Percentiles rank a stretch among this genome's conserved stretches.
These are phyloP conservation scores for Papiliotrema flavescens DNA, from an alignment of 1,284 basidiomycete genomes.

Conservation along the genomic window DNA sequence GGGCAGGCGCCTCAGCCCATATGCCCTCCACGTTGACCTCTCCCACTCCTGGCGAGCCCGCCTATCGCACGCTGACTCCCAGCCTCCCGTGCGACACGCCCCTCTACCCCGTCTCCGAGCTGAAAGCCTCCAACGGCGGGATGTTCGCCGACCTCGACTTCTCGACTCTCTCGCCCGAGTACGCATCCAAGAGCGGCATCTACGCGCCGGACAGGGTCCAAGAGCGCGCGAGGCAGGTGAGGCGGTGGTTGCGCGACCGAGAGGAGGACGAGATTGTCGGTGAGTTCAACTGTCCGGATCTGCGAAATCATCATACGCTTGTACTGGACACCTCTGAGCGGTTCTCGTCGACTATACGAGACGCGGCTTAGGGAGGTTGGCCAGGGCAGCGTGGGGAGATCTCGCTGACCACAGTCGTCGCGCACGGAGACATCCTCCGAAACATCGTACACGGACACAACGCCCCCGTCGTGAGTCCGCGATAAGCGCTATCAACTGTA, in stretches of 20 bases:
- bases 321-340: no score
- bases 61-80: not conserved
- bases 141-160: constrained; percentile 45
- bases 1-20: not conserved
- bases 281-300: no score
- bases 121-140: constrained; percentile 36
- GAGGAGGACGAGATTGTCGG: constrained; percentile 46
- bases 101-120: constrained; percentile 26
- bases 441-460: constrained; percentile 38
- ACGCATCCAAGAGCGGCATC: constrained; percentile 45
- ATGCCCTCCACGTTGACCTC: not conserved
- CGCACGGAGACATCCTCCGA: constrained; percentile 49
- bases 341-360: no score
- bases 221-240: constrained; percentile 35
- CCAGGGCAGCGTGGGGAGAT: no score
- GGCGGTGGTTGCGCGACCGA: constrained; percentile 41
- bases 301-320: no score
- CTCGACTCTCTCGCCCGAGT: constrained; percentile 32
- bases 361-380: no score
- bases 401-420: constrained; percentile 31
- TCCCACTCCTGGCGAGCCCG: not conserved
- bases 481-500: not conserved
- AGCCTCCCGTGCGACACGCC: constrained; percentile 46
- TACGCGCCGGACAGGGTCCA: constrained; percentile 30
- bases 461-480: constrained; percentile 26